These are phyloP conservation scores for Diaporthe ampelina DNA, from an alignment of 2,329 filamentous ascomycete species.

Conservation along the genomic window DNA sequence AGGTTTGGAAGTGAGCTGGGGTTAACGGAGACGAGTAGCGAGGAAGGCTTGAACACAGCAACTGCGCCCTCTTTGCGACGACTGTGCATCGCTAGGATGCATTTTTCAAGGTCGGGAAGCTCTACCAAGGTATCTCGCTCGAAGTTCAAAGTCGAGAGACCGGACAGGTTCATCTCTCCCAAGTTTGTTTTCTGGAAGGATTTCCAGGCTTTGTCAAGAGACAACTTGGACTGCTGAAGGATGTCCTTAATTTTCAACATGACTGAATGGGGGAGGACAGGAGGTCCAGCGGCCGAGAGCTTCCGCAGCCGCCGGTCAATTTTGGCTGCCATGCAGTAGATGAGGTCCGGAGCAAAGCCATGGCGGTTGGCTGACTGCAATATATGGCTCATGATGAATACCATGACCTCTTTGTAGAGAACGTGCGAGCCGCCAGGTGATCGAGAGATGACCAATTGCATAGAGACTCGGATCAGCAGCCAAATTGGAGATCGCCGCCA, in stretches of 20 bases:
- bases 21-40: no score
- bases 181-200: neutral
- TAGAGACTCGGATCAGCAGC: conserved; percentile 66
- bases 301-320: conserved; percentile 59
- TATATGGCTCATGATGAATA: conserved; percentile 57
- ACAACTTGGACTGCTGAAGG: neutral
- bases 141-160: conserved; percentile 43
- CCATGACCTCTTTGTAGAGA: conserved; percentile 66
- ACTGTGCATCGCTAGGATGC: conserved; percentile 9
- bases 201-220: neutral
- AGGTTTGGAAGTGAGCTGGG: no score
- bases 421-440: neutral
- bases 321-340: conserved; percentile 60
- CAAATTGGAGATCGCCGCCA: conserved; percentile 69
- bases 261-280: neutral
- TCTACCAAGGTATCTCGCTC: conserved; percentile 39
- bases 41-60: no score
- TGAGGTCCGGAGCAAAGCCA: conserved; percentile 45
- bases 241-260: neutral
- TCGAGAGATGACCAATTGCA: conserved; percentile 56
- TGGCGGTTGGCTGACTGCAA: conserved; percentile 46
- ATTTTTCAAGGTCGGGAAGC: conserved; percentile 39
- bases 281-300: conserved; percentile 43
- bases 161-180: conserved; percentile 16
- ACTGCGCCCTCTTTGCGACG: no score